Conservation (phyloP, 2,329 filamentous ascomycete species). For the Trichophyton rubrum region DNA sequence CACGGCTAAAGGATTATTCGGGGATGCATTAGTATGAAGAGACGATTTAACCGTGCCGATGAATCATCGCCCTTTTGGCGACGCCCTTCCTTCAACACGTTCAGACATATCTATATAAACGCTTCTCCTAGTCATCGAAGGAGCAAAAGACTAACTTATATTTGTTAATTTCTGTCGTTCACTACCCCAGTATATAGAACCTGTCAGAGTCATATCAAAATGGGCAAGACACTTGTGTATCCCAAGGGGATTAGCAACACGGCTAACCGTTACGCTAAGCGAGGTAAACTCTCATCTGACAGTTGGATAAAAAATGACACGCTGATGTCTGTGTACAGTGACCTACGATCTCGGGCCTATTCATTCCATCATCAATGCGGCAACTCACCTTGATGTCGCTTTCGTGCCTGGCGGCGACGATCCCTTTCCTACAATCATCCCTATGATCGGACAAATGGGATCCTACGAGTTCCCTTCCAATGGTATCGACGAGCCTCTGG, state of each 20-base stretch:
- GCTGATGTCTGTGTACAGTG: slow-evolving; percentile 34
- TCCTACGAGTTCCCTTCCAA: slow-evolving; percentile 54
- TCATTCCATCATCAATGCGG: slow-evolving; percentile 60
- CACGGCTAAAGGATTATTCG: neutral
- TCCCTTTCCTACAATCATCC: slow-evolving; percentile 64
- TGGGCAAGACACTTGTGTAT: slow-evolving; percentile 40
- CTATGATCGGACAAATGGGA: slow-evolving; percentile 77
- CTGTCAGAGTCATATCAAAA: slow-evolving; percentile 14
- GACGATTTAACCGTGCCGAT: neutral
- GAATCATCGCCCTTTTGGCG: neutral
- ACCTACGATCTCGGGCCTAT: slow-evolving; percentile 61
- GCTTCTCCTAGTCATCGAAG: neutral
- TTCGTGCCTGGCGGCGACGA: slow-evolving; percentile 51
- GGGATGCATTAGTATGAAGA: neutral
- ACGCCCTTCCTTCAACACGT: neutral
- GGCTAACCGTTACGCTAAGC: slow-evolving; percentile 53
- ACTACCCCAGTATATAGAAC: too few species aligned
- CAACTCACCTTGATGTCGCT: slow-evolving; percentile 66
- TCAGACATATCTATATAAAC: neutral
- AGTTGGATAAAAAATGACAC: neutral
- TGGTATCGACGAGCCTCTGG: slow-evolving; percentile 49
- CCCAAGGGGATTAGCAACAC: slow-evolving; percentile 52
- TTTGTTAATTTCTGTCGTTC: neutral
- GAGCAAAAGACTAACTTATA: neutral
- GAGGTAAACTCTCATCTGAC: slow-evolving; percentile 37